Evolutionary conservation across 176 grass and related monocot genomes (phyloP), one percentile per base, ranked within the genome.

Genomic region (Areca catechu): DNA sequence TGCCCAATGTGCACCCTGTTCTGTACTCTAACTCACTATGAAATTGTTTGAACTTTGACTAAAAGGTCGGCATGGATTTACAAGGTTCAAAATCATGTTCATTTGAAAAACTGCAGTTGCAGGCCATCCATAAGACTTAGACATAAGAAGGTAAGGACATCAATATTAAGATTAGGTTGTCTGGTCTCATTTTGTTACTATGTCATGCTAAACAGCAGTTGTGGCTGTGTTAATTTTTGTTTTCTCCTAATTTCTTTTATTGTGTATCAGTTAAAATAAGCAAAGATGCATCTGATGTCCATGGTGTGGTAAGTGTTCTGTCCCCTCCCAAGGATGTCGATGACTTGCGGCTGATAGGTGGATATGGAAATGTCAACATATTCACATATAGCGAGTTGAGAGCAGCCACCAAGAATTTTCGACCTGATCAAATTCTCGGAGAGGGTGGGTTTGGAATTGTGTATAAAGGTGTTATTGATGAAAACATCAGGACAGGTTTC

Each of bases 401-500:
- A 72, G 71, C 81, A 57, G 78, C 86, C 63, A 97, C 92, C 12
- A 97, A 91, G 58, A 97, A 97, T 58, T 97, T 91, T 20, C 78
- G 86, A 9, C 78, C 86, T 27, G 92, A 97, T 61, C 80, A 88
- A 54, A 80, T 97, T 63, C 86, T 97, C 61, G 92, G 92, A 56
- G 86, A 88, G 78, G 92, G 92, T 37, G 92, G 92, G 3, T 97
- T 97, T 87, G 92, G 92, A 63, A 70, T 97, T 66, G 92, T 97
- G 25, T 97, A 97, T 56, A 97, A 88, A 75, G 92, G 92, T 71
- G 50, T 82, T 20, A 88, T 97, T 63, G 87, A 97, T 80, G 83
- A 81, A 72, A 82, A 71, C 60, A 76, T 91, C 57, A 91, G 83
- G 62, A 22, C 28, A 25, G 87, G 86, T 61, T 97, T 97, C 54